Percentiles rank a stretch among this genome's conserved stretches.
Evolutionary conservation across 495 filamentous ascomycete genomes (phyloP).

Genomic region (Lepidopterella palustris): DNA sequence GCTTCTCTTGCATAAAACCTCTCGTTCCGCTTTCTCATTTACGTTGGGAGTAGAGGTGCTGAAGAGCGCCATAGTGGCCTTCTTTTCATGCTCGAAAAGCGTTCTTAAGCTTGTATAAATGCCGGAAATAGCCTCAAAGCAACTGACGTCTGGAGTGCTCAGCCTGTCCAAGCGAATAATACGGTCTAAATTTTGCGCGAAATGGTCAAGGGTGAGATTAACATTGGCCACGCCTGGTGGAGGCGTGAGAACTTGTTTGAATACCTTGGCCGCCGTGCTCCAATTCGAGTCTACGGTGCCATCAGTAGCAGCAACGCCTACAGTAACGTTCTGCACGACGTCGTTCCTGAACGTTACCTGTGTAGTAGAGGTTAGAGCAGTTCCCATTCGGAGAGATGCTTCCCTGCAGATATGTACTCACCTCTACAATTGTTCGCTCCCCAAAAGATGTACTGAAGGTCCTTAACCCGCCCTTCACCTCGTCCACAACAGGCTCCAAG

Average conservation of each 20-base stretch:
- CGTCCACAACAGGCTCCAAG: conserved; percentile 55
- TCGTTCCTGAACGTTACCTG: no score
- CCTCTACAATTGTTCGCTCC: conserved; percentile 49
- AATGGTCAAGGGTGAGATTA: conserved; percentile 59
- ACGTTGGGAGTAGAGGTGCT: conserved; percentile 44
- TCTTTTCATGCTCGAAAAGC: conserved; percentile 62
- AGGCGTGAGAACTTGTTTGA: conserved; percentile 47
- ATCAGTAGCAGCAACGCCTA: no score
- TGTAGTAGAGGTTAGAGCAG: no score
- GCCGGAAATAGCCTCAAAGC: conserved; percentile 82
- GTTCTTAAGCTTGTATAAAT: conserved; percentile 59
- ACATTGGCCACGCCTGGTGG: conserved; percentile 38
- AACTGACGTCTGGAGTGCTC: conserved; percentile 66
- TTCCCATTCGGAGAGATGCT: no score
- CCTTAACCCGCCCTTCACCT: no score
- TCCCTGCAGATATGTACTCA: conserved; percentile 22
- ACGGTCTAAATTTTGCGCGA: conserved; percentile 73
- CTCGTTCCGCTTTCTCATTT: conserved; percentile 38
- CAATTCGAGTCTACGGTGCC: conserved; percentile 1
- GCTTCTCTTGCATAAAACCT: conserved; percentile 58
- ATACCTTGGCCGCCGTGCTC: conserved; percentile 44
- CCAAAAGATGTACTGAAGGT: no score
- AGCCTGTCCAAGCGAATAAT: conserved; percentile 73
- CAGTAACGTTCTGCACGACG: no score
- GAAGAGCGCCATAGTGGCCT: conserved; percentile 44